Base-by-base conservation (phyloP, 768 basidiomycete genomes). In the Serpula lacrymans region DNA sequence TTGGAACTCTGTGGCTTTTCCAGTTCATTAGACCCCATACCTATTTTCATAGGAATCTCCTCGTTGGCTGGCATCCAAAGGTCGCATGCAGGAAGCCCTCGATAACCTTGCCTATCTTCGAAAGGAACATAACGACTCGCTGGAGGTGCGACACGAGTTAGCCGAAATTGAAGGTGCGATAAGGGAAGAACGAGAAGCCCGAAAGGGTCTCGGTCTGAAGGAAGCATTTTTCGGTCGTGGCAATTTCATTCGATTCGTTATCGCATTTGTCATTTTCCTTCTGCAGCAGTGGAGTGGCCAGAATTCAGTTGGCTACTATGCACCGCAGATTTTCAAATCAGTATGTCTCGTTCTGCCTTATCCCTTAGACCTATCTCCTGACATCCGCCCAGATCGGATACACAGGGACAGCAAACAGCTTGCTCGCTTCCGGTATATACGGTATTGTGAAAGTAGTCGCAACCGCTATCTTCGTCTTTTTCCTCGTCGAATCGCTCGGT, bases 231-330 rank as follows among this genome's bases (percentile, higher is more conserved):
- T 87, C 27, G 83, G 83, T 14, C 86, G 85, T 55, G 90, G 91
- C 34, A 91, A 91, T 64, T 74, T 79, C 33, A 66, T 82, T 45
- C 82, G 91, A 17, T 92, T 93, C 67, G 65, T 84, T n/a, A 89
- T 93, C 51, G 89, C 90, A 1, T 80, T 88, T 49, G 60, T 74
- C 20, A 86, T 89, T 46, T 89, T 90, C 68, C 56, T 85, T 45
- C 65, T 89, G 6, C 89, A 91, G 50, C 87, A 91, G 55, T 89
- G 82, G 82, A 74, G 76, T 34, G 90, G 90, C 1, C 89, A 91
- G 57, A 88, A 92, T 62, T 82, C 83, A 0, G 83, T 91, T 48
- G 77, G 75, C 31, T 84, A 88, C 56, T 86, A 87, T 45, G 80
- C 83, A 1, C 82, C 85, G 4, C 81, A 82, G 52, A 83, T 87